Evolutionary conservation across 1,284 basidiomycete species (phyloP), one percentile per base, ranked within the genome.

Genomic region (Laetiporus sulphureus): DNA sequence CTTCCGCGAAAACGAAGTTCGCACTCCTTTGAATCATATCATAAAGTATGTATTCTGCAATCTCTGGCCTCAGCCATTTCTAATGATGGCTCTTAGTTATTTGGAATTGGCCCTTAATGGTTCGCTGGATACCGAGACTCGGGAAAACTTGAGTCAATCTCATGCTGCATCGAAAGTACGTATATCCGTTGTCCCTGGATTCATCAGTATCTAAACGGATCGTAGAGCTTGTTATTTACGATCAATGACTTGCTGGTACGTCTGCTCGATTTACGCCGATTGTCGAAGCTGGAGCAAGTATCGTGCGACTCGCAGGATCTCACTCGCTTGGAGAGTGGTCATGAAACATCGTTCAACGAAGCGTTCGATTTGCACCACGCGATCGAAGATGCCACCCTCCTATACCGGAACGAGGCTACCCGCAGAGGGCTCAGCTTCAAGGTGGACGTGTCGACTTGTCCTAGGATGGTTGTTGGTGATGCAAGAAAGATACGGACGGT

Each of bases 51-150:
- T 60, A 12, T 35, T 5, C 34, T 15, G 10, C 27, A 4, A 37
- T 18, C 12, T 3, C 13, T 5, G 10, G 3, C 32, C 11, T 20
- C 30, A 25, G 18, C 23, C 22, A 18, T 32, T 8, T 41, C 48
- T 11, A 47, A 25, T 40, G 36, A 22, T 30, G 30, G 33, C 25
- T 27, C 27, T 3, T 43, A 90, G 87, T 60, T 92, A 90, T 54
- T 69, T 91, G 30, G 90, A 95, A 61, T 71, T 93, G 56, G 90
- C 90, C 2, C 70, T 95, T 27, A 83, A 91, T 52, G 86, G 88
- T 2, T 75, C 78, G 15, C 65, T 93, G 41, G 88, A 91, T 53
- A 57, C 59, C 2, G 90, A 92, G 57, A 91, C 88, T 3, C 71
- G 88, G 34, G 82, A 85, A 41, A 91, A 92, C 60, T 67, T 93